Evolutionary conservation across 202 grass and related monocot genomes (phyloP).

Genomic region (Alloteropsis angusta): DNA sequence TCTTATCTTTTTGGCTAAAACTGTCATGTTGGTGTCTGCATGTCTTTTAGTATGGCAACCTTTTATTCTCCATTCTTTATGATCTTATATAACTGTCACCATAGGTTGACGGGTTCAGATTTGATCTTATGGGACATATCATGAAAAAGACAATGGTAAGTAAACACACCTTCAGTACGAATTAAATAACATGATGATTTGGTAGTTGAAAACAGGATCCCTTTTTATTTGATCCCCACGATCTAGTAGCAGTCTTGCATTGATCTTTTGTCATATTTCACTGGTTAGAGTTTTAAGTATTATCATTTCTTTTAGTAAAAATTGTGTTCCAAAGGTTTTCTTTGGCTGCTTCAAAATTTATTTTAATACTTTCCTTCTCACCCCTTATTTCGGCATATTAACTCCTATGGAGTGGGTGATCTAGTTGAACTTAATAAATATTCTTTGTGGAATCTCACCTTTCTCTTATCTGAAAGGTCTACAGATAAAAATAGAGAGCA

Average conservation of each 20-base stretch:
- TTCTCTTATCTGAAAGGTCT: background rate
- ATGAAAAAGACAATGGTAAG: constrained; percentile 88
- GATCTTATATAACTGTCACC: constrained; percentile 21
- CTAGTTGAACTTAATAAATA: background rate
- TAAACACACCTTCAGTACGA: constrained; percentile 3
- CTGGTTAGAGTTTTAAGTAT: background rate
- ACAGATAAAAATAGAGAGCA: background rate
- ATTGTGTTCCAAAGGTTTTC: background rate
- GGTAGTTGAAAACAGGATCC: background rate
- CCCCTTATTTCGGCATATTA: background rate
- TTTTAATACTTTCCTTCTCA: background rate
- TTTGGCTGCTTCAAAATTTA: background rate
- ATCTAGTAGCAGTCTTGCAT: background rate
- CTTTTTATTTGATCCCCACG: background rate
- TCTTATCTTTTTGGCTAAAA: background rate
- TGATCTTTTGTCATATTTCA: background rate
- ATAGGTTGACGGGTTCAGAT: constrained; percentile 92
- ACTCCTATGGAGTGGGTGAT: background rate
- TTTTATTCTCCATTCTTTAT: constrained; percentile 14
- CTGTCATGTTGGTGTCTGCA: background rate
- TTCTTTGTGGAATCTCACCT: background rate
- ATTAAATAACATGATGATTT: background rate
- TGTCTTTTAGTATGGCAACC: background rate
- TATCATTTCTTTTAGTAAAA: background rate
- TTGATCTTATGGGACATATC: constrained; percentile 96